Conservation (phyloP, 495 filamentous ascomycete genomes). For the Penicillium ochrochloron region DNA sequence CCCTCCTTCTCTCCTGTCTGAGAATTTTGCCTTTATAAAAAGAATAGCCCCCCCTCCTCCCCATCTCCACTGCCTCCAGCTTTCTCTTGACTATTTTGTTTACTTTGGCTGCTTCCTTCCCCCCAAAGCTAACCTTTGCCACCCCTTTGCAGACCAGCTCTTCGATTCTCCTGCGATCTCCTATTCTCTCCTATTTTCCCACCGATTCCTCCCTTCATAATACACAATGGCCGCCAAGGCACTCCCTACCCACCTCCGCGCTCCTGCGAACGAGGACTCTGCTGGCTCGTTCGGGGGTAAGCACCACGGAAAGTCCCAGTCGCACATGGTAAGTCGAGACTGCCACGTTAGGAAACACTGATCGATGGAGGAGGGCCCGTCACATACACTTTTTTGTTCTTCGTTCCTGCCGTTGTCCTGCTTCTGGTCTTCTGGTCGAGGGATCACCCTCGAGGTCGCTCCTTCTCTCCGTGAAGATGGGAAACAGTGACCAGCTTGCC, state of each 20-base stretch:
- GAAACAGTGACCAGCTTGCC: not conserved
- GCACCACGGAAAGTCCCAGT: slow-evolving; percentile 94
- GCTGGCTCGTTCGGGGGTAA: slow-evolving; percentile 63
- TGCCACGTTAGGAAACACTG: not conserved
- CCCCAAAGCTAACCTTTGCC: not conserved
- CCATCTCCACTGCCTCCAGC: slow-evolving; percentile 2
- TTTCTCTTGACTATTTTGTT: not conserved
- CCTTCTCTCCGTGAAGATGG: slow-evolving; percentile 1
- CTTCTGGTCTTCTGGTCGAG: not conserved
- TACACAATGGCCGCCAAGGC: slow-evolving; percentile 71
- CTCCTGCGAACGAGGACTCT: slow-evolving; percentile 51
- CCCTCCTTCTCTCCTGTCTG: slow-evolving; percentile 26
- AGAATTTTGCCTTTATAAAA: slow-evolving; percentile 4
- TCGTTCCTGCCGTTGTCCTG: not conserved
- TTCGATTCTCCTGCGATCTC: not conserved
- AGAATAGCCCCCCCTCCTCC: slow-evolving; percentile 5
- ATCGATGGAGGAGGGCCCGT: not conserved
- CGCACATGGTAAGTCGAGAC: slow-evolving; percentile 86
- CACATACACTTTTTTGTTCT: not conserved
- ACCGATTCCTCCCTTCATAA: slow-evolving; percentile 16
- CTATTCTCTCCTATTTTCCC: slow-evolving; percentile 11
- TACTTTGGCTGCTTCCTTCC: not conserved
- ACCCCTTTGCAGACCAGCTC: slow-evolving; percentile 2
- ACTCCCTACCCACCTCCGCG: slow-evolving; percentile 81
- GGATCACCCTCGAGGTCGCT: not conserved